phyloP scores from a whole-genome alignment of 305 asterid species.

The Fraxinus albicans region DNA sequence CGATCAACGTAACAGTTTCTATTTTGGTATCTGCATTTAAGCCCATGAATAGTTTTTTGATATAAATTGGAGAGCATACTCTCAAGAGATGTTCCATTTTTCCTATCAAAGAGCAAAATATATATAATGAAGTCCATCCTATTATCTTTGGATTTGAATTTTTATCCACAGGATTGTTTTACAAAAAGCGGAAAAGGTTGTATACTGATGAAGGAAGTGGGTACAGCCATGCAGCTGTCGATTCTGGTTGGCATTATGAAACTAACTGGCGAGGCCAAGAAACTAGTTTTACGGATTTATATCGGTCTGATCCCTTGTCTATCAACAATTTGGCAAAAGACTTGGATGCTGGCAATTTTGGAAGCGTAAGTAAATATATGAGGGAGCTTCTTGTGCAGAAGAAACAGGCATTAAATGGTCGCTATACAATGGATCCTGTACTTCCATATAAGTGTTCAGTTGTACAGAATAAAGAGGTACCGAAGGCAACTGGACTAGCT shows the following conservation, averaged over 20 bases:
- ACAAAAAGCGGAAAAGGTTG: constrained; percentile 48
- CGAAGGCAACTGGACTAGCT: constrained; percentile 25
- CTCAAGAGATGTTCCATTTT: not conserved
- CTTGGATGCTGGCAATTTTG: constrained; percentile 60
- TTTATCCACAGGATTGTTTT: constrained; percentile 35
- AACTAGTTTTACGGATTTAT: constrained; percentile 28
- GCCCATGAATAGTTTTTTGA: not conserved
- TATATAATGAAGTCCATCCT: not conserved
- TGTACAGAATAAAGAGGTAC: constrained; percentile 28
- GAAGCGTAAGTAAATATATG: constrained; percentile 69
- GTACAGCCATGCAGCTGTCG: constrained; percentile 17
- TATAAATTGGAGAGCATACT: not conserved
- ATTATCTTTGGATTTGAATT: constrained; percentile 12
- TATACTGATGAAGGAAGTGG: constrained; percentile 34
- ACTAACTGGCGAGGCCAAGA: constrained; percentile 33
- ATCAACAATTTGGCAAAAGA: constrained; percentile 33
- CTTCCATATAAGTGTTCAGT: constrained; percentile 33
- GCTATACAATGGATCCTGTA: constrained; percentile 38
- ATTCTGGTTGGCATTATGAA: constrained; percentile 45
- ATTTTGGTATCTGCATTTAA: not conserved
- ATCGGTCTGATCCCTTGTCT: constrained; percentile 49
- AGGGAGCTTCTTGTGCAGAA: constrained; percentile 48
- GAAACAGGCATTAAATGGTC: constrained; percentile 32
- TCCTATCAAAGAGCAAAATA: not conserved
- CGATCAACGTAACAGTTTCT: not conserved